Conservation (phyloP, 1,139 yeast species). For the Lodderomyces elongisporus region DNA sequence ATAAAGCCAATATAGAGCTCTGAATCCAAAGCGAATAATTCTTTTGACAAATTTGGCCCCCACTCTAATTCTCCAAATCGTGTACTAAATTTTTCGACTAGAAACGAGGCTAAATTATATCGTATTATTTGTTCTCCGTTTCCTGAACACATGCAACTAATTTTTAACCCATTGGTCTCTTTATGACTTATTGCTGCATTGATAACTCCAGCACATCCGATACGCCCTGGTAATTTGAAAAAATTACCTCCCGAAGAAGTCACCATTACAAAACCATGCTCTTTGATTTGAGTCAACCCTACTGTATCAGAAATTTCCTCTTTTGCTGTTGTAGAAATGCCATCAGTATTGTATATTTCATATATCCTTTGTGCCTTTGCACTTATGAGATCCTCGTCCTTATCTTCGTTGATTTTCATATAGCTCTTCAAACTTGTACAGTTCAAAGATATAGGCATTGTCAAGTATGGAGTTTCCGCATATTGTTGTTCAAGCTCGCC, state of each 20-base stretch:
- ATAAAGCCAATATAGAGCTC: slow-evolving; percentile 31
- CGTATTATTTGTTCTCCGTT: slow-evolving; percentile 51
- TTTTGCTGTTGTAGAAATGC: slow-evolving; percentile 3
- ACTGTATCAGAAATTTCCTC: slow-evolving; percentile 25
- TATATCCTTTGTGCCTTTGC: slow-evolving; percentile 13
- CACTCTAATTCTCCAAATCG: slow-evolving; percentile 11
- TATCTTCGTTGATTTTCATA: slow-evolving; percentile 4
- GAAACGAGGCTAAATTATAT: slow-evolving; percentile 32
- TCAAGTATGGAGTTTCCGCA: slow-evolving; percentile 17
- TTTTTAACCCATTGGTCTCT: slow-evolving; percentile 13
- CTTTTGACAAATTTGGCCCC: slow-evolving; percentile 11
- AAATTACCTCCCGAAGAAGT: slow-evolving; percentile 53
- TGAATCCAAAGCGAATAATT: slow-evolving; percentile 4
- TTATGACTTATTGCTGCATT: slow-evolving; percentile 34
- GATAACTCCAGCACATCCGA: slow-evolving; percentile 50
- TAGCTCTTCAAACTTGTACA: slow-evolving; percentile 9
- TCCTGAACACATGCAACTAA: slow-evolving; percentile 48
- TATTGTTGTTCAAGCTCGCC: slow-evolving; percentile 14
- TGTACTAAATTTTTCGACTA: slow-evolving; percentile 16
- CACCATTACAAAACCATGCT: slow-evolving; percentile 21
- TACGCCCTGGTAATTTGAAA: slow-evolving; percentile 44
- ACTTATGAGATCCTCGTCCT: slow-evolving; percentile 14
- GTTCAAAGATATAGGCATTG: slow-evolving; percentile 23
- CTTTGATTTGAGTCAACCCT: slow-evolving; percentile 21
- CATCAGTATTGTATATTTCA: slow-evolving; percentile 10